Base-by-base conservation (phyloP, 1,284 basidiomycete species). In the Ceratorhiza oryzae-sativae region DNA sequence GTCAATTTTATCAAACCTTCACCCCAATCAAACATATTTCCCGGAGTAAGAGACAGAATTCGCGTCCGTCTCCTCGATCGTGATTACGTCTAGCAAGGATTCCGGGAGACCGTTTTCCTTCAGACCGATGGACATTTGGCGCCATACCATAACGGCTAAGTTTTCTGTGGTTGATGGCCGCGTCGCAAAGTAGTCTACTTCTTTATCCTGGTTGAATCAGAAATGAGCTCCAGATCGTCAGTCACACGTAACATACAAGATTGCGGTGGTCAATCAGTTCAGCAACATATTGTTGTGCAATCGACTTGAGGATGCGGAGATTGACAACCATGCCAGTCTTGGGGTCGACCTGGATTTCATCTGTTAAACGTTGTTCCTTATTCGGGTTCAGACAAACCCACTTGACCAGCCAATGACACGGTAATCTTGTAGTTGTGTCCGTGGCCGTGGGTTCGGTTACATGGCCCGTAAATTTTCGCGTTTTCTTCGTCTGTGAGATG, bases 1-100 rank as follows among this genome's bases (percentile, higher is more conserved):
- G 27, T n/a, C 49, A 41, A 55, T n/a, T 27, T n/a, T 42, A 41
- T 51, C 27, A 10, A 30, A 15, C 51, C 34, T 25, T 4, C 9
- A 32, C 15, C 20, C 61, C 10, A 18, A 13, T 32, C 23, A 51
- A 34, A 41, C n/a, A 39, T 51, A 58, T 45, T 59, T 59, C 9
- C 67, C 67, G n/a, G 55, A 59, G 20, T 70, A 70, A 20, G 67
- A 70, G 9, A 59, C 67, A 2, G 51, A 70, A 36, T 70, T 70
- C 25, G 67, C 55, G 30, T 70, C 67, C 2, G 55, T 56, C 27
- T 59, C 67, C 30, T 70, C 41, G 18, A 70, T 70, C 15, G 32
- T 58, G 34, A 70, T 32, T 23, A 58, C 55, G n/a, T 46, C 20
- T 25, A 70, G 27, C 18, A 56, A 42, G 13, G 53, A 70, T n/a